Conservation (phyloP, 352 stramenopile species). For the Pythium rishiriense region DNA sequence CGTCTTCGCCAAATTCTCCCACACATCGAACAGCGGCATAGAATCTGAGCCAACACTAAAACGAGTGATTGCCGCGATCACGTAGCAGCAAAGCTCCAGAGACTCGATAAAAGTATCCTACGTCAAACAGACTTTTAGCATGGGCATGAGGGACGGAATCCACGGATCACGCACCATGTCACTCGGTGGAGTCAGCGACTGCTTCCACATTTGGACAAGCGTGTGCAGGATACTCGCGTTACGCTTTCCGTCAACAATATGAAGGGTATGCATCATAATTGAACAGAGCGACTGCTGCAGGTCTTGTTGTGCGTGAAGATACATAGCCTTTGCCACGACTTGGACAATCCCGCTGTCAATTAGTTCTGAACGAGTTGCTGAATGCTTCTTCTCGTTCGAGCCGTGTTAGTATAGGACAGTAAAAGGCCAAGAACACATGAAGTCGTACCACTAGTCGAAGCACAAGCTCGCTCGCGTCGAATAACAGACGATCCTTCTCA, state of each 20-base stretch:
- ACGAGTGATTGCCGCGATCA: conserved; percentile 34
- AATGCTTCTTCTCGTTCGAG: conserved; percentile 4
- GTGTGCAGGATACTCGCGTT: conserved; percentile 22
- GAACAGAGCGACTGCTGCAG: not conserved
- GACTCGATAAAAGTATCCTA: conserved; percentile 39
- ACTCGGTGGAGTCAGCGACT: conserved; percentile 22
- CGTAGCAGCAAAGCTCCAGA: conserved; percentile 37
- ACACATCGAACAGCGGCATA: conserved; percentile 22
- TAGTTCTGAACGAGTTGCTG: conserved; percentile 1
- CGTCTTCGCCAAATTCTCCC: conserved; percentile 26
- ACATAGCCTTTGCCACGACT: conserved; percentile 19
- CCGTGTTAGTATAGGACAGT: too few species aligned
- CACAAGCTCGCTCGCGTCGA: conserved; percentile 1
- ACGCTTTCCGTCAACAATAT: conserved; percentile 13
- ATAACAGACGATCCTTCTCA: not conserved
- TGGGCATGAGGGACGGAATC: not conserved
- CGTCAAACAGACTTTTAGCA: not conserved
- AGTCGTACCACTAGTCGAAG: not conserved
- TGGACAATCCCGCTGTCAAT: conserved; percentile 22
- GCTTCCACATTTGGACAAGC: conserved; percentile 27
- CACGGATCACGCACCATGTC: conserved; percentile 20
- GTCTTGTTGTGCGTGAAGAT: conserved; percentile 10
- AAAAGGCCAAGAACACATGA: not conserved
- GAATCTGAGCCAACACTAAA: conserved; percentile 13
- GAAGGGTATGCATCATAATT: conserved; percentile 7